A percentile compares a stretch with the other conserved stretches of the same genome.
phyloP scores from a whole-genome alignment of 495 filamentous ascomycete genomes.

The Hypomontagnella submonticulosa region DNA sequence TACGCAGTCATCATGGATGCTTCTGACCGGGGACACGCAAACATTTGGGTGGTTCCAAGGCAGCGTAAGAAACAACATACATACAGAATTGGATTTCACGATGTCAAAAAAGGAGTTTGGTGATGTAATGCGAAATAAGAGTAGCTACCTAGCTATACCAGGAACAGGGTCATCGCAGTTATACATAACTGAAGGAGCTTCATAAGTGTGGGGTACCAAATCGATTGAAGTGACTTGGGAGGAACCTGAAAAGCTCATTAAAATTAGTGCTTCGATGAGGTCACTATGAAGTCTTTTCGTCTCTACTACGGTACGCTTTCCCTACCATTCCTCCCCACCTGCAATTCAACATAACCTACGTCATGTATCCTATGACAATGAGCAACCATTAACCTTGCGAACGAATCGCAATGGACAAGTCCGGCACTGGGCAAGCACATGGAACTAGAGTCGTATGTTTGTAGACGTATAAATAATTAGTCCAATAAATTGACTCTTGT shows the following conservation, averaged over 20 bases:
- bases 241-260: slow-evolving; percentile 4
- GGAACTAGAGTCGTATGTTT: slow-evolving; percentile 28
- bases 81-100: slow-evolving; percentile 20
- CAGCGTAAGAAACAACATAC: background rate
- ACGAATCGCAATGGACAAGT: slow-evolving; percentile 25
- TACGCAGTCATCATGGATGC: slow-evolving; percentile 4
- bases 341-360: slow-evolving; percentile 29
- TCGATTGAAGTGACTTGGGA: slow-evolving; percentile 17
- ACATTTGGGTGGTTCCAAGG: too few relatives aligned
- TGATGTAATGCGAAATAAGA: slow-evolving; percentile 37
- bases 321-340: slow-evolving; percentile 32
- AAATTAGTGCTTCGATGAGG: slow-evolving; percentile 1
- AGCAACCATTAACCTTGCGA: slow-evolving; percentile 26
- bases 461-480: slow-evolving; percentile 16
- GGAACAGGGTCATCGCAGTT: slow-evolving; percentile 22
- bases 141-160: background rate
- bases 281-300: slow-evolving; percentile 28
- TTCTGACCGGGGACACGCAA: background rate
- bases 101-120: slow-evolving; percentile 25
- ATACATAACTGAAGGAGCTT: slow-evolving; percentile 6
- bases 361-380: slow-evolving; percentile 43
- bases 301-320: slow-evolving; percentile 10
- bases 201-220: slow-evolving; percentile 26
- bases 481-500: slow-evolving; percentile 27
- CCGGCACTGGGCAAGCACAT: slow-evolving; percentile 28